Evolutionary conservation across 192 early-diverging fungal genomes (phyloP).

Genomic region (Rhizophagus clarus): DNA sequence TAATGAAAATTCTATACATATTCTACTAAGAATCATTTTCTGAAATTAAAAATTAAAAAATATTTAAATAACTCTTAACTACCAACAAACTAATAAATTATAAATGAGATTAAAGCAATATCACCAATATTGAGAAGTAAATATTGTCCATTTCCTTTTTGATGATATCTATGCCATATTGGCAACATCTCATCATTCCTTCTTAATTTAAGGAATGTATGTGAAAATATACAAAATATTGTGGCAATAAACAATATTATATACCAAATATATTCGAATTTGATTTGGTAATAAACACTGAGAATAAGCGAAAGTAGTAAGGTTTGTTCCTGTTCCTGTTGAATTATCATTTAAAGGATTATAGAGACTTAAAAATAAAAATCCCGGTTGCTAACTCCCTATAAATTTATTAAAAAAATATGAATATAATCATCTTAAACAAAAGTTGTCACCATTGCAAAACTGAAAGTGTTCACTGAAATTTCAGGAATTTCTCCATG

Average conservation of each 20-base stretch:
- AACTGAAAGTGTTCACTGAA: slow-evolving; percentile 64
- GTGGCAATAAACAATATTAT: slow-evolving; percentile 24
- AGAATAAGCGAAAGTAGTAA: slow-evolving; percentile 42
- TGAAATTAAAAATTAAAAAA: background rate
- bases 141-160: background rate
- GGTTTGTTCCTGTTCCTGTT: slow-evolving; percentile 24
- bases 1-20: background rate
- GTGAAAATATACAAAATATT: slow-evolving; percentile 34
- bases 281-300: slow-evolving; percentile 73
- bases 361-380: slow-evolving; percentile 53
- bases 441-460: slow-evolving; percentile 51
- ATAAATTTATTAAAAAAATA: slow-evolving; percentile 50
- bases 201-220: slow-evolving; percentile 16
- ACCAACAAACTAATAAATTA: slow-evolving; percentile 18
- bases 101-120: background rate
- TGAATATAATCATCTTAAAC: background rate
- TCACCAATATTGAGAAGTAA: background rate
- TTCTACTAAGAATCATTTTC: background rate
- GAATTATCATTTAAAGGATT: slow-evolving; percentile 27
- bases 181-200: background rate
- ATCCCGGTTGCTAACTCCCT: slow-evolving; percentile 58
- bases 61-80: background rate
- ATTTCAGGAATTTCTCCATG: slow-evolving; percentile 54
- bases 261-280: slow-evolving; percentile 54
- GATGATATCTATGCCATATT: slow-evolving; percentile 13